Evolutionary conservation across 2,329 filamentous ascomycete genomes (phyloP).

Genomic region (Lasiodiplodia citricola): DNA sequence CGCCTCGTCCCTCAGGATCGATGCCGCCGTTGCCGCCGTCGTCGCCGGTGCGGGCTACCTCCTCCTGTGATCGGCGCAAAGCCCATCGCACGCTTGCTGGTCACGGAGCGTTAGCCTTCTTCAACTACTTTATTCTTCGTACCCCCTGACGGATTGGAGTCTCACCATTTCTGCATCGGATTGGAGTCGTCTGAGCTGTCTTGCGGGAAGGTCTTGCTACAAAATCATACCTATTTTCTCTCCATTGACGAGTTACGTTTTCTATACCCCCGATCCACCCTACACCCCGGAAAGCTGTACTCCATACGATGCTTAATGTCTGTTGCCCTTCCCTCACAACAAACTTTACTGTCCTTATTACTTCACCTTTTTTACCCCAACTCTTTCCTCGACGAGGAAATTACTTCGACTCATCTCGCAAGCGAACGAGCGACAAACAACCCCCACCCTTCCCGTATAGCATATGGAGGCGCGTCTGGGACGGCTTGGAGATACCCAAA

Average conservation of each 20-base stretch:
- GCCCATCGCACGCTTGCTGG: constrained; percentile 14
- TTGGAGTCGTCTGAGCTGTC: constrained; percentile 24
- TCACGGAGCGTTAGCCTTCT: constrained; percentile 6
- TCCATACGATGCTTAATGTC: constrained; percentile 26
- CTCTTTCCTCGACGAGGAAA: not conserved
- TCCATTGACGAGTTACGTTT: constrained; percentile 26
- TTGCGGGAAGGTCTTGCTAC: constrained; percentile 19
- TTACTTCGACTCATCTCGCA: constrained; percentile 22
- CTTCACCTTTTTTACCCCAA: not conserved
- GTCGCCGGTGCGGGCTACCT: constrained; percentile 42
- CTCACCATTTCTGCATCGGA: constrained; percentile 25
- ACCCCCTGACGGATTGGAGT: constrained; percentile 21
- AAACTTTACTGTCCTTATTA: constrained; percentile 17
- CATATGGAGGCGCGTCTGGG: constrained; percentile 25
- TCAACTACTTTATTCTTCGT: not conserved
- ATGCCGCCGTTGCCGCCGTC: constrained; percentile 38
- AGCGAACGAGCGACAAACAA: constrained; percentile 18
- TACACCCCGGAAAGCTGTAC: constrained; percentile 21
- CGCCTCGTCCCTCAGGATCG: constrained; percentile 39
- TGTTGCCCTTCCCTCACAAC: constrained; percentile 21
- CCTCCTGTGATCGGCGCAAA: constrained; percentile 34
- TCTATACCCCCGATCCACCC: constrained; percentile 21
- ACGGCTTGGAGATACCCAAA: constrained; percentile 26
- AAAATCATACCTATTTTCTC: constrained; percentile 16
- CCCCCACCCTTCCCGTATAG: constrained; percentile 1